Evolutionary conservation across 768 basidiomycete species (phyloP), one percentile per base, ranked within the genome.

Genomic region (Boletales sp.): DNA sequence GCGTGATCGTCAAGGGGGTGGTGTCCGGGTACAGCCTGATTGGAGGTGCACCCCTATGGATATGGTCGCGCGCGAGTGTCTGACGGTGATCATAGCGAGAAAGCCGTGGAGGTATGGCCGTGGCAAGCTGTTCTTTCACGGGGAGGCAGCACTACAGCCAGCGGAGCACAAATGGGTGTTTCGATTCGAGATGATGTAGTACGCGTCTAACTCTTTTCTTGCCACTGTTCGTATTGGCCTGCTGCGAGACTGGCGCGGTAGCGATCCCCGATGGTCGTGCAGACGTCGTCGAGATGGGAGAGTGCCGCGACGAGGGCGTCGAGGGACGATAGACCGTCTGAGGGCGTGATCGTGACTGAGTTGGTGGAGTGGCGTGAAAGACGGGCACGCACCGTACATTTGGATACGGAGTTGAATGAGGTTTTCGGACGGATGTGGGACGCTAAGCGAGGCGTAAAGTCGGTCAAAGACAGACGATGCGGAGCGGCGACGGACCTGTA

Each of bases 361-460:
- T 18, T 11, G 44, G 45, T 4, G 15, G n/a, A 39, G 51, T 5
- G 15, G 21, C 18, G 5, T 24, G n/a, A n/a, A n/a, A n/a, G n/a
- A n/a, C n/a, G n/a, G n/a, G n/a, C n/a, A 76, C 93, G 54, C 61
- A 97, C 94, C 94, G 59, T 97, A 97, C 95, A 98, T 98, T 80
- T 98, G 95, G 52, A 98, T 92, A n/a, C 97, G 89, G 24, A 98
- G 73, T 62, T 97, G 90, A 61, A 99, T 97, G 59, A 88, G 85
- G 58, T 91, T 89, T 74, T 99, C 97, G 10, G 95, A 97, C 4
- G 97, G 97, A 74, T 98, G 97, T 2, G 97, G 97, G 36, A 59
- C 67, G 42, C 69, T 68, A 40, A n/a, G 38, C 31, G 24, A 39
- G n/a, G 8, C 32, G 7, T 18, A 17, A 39, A 24, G 36, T 24